These are phyloP conservation scores for Barnettozyma siamensis DNA, from an alignment of 805 yeast species.

Conservation along the genomic window DNA sequence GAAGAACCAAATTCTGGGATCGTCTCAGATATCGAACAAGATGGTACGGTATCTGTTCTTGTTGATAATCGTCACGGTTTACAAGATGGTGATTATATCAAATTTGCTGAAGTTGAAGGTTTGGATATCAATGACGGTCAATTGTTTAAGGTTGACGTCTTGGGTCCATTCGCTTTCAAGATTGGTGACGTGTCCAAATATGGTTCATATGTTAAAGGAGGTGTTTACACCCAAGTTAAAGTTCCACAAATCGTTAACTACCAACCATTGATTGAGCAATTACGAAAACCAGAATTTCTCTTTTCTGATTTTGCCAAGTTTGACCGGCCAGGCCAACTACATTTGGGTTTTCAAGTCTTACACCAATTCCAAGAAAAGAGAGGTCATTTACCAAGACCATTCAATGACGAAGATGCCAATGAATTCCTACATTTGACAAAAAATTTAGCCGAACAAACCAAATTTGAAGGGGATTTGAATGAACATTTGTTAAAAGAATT, in stretches of 20 bases:
- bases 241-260: conserved; percentile 64
- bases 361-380: conserved; percentile 60
- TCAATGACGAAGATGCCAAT: conserved; percentile 65
- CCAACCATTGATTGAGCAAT: conserved; percentile 57
- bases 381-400: conserved; percentile 71
- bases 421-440: conserved; percentile 56
- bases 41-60: conserved; percentile 90
- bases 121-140: conserved; percentile 70
- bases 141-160: conserved; percentile 70
- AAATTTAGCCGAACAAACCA: conserved; percentile 50
- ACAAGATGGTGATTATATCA: conserved; percentile 87
- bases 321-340: conserved; percentile 86
- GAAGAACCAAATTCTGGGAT: conserved; percentile 89
- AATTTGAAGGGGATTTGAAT: conserved; percentile 58
- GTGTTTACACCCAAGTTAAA: conserved; percentile 88
- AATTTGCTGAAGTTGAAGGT: conserved; percentile 82
- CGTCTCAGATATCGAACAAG: conserved; percentile 78
- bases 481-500: conserved; percentile 64
- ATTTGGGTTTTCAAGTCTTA: conserved; percentile 87
- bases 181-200: conserved; percentile 49
- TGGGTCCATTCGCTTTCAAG: conserved; percentile 93
- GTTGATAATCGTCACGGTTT: conserved; percentile 91
- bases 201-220: conserved; percentile 75
- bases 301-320: conserved; percentile 90
- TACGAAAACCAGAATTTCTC: conserved; percentile 71